phyloP scores from a whole-genome alignment of 2,329 filamentous ascomycete genomes.

The Neonectria ditissima region DNA sequence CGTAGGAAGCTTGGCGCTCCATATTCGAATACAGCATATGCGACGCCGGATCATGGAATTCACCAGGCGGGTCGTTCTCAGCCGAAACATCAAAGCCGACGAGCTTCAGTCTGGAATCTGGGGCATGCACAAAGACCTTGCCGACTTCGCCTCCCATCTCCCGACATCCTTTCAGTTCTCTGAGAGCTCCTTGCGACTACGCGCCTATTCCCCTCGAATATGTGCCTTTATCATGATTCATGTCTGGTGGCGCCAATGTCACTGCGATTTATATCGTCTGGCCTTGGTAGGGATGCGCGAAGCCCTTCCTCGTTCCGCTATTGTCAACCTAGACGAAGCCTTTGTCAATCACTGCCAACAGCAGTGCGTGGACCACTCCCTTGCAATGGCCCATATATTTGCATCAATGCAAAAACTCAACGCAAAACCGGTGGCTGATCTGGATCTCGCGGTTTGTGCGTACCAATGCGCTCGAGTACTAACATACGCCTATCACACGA shows the following conservation, averaged over 20 bases:
- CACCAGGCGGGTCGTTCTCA: conserved; percentile 56
- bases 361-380: conserved; percentile 65
- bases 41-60: conserved; percentile 67
- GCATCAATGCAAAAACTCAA: conserved; percentile 63
- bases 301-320: conserved; percentile 57
- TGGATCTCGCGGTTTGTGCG: conserved; percentile 67
- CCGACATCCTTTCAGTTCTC: conserved; percentile 69
- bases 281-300: conserved; percentile 65
- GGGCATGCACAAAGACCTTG: conserved; percentile 61
- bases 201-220: conserved; percentile 67
- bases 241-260: conserved; percentile 69
- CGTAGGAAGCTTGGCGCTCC: conserved; percentile 66
- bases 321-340: conserved; percentile 60
- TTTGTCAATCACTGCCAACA: conserved; percentile 63
- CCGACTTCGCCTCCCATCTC: conserved; percentile 64
- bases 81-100: conserved; percentile 56
- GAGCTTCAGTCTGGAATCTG: conserved; percentile 59
- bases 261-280: conserved; percentile 68
- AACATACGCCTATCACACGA: conserved; percentile 62
- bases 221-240: conserved; percentile 72
- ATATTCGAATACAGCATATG: conserved; percentile 67
- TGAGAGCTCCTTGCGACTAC: conserved; percentile 65
- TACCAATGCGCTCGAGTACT: conserved; percentile 67
- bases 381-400: conserved; percentile 68
- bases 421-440: conserved; percentile 64